Conservation (phyloP, 331 rosid species). For the Ulmus americana region DNA sequence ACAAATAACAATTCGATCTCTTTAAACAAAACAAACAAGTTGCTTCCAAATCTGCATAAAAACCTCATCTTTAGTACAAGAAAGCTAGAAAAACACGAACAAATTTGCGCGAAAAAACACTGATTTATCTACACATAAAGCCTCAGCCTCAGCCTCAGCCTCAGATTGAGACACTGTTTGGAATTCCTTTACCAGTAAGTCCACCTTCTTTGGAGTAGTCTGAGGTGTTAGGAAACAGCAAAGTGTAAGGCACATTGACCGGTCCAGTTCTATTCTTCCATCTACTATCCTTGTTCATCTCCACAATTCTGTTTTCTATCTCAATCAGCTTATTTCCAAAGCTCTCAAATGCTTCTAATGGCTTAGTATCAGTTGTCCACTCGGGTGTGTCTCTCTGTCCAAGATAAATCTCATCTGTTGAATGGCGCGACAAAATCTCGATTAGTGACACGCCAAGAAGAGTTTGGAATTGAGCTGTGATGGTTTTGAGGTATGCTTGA, state of each 20-base stretch:
- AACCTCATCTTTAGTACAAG: background rate
- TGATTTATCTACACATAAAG: background rate
- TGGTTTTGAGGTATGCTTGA: slow-evolving; percentile 66
- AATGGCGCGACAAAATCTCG: slow-evolving; percentile 74
- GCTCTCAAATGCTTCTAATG: slow-evolving; percentile 51
- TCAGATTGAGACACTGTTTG: slow-evolving; percentile 76
- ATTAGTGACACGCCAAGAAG: slow-evolving; percentile 76
- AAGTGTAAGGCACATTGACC: slow-evolving; percentile 62
- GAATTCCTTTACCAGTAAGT: slow-evolving; percentile 88
- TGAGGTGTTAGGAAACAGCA: slow-evolving; percentile 76
- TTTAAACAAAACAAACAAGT: background rate
- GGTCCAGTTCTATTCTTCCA: slow-evolving; percentile 77
- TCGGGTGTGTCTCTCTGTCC: slow-evolving; percentile 59
- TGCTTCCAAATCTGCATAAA: background rate
- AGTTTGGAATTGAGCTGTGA: slow-evolving; percentile 84
- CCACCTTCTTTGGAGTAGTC: slow-evolving; percentile 58
- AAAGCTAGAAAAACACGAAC: no score
- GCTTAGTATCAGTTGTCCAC: slow-evolving; percentile 61
- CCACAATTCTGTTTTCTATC: slow-evolving; percentile 53
- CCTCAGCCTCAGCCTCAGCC: background rate
- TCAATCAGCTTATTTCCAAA: slow-evolving; percentile 42
- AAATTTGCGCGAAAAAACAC: background rate
- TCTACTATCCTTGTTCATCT: slow-evolving; percentile 46
- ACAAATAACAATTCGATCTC: no score
- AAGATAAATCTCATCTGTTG: slow-evolving; percentile 78